Evolutionary conservation across 257 asterid species (phyloP).

Genomic region (Ophiorrhiza pumila): DNA sequence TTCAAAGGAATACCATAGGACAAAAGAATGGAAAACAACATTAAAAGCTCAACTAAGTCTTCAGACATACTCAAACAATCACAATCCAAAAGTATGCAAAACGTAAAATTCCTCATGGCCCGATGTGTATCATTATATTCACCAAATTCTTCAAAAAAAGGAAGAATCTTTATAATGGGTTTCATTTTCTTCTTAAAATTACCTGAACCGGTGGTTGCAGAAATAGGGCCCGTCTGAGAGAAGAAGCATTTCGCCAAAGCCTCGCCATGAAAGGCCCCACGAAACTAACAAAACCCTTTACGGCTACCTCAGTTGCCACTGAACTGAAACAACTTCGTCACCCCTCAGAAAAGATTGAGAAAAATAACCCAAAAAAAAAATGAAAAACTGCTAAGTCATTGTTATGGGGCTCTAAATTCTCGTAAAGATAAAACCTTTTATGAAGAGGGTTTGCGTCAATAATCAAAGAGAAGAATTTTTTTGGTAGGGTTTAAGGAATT

Average conservation of each 20-base stretch:
- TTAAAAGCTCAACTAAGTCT: not conserved
- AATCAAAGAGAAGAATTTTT: not conserved
- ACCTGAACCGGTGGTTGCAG: constrained; percentile 28
- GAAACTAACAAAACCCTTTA: not conserved
- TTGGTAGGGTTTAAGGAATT: constrained; percentile 48
- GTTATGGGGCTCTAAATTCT: not conserved
- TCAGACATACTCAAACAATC: not conserved
- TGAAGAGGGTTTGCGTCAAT: not conserved
- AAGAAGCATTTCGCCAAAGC: constrained; percentile 46
- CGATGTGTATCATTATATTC: no score
- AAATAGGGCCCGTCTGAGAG: constrained; percentile 39
- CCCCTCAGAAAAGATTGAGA: not conserved
- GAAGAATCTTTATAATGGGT: not conserved
- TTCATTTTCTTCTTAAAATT: not conserved
- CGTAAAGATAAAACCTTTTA: not conserved
- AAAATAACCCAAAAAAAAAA: not conserved
- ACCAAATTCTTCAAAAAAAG: not conserved
- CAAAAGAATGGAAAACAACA: not conserved
- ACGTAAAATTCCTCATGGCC: not conserved
- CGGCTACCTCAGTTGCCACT: not conserved
- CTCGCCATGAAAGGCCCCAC: constrained; percentile 43
- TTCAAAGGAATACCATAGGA: not conserved
- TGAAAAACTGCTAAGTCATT: constrained; percentile 1
- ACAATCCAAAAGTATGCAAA: not conserved
- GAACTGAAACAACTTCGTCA: not conserved